Evolutionary conservation across 177 flowering plant genomes (phyloP).

Genomic region (Vitis hybrid): DNA sequence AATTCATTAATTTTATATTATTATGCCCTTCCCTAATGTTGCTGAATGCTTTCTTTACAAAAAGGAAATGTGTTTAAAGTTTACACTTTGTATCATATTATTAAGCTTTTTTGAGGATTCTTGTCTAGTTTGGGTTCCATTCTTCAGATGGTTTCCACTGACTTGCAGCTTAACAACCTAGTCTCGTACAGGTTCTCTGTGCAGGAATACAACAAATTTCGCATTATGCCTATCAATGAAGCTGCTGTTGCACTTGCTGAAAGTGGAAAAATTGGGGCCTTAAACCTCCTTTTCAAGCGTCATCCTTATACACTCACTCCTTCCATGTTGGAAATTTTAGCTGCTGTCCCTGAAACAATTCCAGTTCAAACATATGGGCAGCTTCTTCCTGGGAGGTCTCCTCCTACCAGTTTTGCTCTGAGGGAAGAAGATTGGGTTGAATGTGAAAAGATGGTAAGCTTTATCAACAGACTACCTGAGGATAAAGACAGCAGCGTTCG

Average conservation of each 20-base stretch:
- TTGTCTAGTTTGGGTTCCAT: not conserved
- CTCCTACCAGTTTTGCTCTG: conserved; percentile 56
- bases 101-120: not conserved
- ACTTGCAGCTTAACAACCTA: conserved; percentile 35
- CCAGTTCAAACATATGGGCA: conserved; percentile 85
- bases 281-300: conserved; percentile 92
- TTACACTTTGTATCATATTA: not conserved
- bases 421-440: conserved; percentile 98
- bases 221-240: conserved; percentile 58
- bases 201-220: conserved; percentile 79
- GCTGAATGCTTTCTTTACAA: not conserved
- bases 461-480: conserved; percentile 34
- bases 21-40: not conserved
- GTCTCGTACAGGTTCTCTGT: conserved; percentile 73
- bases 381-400: conserved; percentile 90
- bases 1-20: not conserved
- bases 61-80: not conserved
- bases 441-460: conserved; percentile 59
- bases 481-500: conserved; percentile 29
- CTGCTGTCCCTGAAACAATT: conserved; percentile 92
- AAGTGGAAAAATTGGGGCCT: conserved; percentile 94
- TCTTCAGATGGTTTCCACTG: conserved; percentile 20
- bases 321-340: conserved; percentile 62
- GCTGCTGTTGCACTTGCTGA: conserved; percentile 78
- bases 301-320: conserved; percentile 84